Conservation (phyloP, 2,329 filamentous ascomycete species). For the Cladosporium sp. region DNA sequence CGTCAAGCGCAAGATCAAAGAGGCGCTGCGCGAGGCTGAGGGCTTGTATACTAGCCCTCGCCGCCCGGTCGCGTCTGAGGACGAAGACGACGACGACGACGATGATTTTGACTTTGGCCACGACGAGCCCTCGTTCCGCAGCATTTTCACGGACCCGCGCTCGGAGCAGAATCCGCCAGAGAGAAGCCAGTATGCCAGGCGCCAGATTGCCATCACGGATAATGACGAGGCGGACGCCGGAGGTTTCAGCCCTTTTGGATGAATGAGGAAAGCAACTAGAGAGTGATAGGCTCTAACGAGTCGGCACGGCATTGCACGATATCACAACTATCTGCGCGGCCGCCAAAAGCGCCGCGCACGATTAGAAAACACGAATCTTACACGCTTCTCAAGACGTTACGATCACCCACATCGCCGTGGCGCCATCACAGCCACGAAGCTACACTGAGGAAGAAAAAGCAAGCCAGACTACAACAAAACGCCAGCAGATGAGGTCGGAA, state of each 20-base stretch:
- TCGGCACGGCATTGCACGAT: too few species aligned
- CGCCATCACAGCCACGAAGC: not conserved
- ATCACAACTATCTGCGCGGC: too few species aligned
- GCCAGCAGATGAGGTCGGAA: not conserved
- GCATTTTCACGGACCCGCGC: conserved; percentile 27
- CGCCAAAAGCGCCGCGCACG: too few species aligned
- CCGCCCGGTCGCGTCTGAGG: conserved; percentile 19
- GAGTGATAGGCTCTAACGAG: not conserved
- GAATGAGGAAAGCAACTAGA: not conserved
- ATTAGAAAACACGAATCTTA: too few species aligned
- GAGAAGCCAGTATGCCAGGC: conserved; percentile 17
- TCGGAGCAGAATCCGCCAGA: conserved; percentile 16
- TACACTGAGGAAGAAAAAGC: not conserved
- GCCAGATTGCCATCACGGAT: conserved; percentile 22
- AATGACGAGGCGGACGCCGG: conserved; percentile 17
- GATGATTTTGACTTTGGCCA: conserved; percentile 10
- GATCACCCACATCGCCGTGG: not conserved
- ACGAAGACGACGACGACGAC: conserved; percentile 8
- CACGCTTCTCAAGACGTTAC: too few species aligned
- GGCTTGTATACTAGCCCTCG: conserved; percentile 41
- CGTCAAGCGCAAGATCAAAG: conserved; percentile 44
- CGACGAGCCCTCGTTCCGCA: conserved; percentile 31
- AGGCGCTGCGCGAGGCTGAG: conserved; percentile 42
- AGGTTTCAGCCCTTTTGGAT: conserved; percentile 3
- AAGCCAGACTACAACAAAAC: not conserved